Percentiles rank a stretch among this genome's conserved stretches.
phyloP scores from a whole-genome alignment of 2,329 filamentous ascomycete genomes.

The Neonectria magnoliae region DNA sequence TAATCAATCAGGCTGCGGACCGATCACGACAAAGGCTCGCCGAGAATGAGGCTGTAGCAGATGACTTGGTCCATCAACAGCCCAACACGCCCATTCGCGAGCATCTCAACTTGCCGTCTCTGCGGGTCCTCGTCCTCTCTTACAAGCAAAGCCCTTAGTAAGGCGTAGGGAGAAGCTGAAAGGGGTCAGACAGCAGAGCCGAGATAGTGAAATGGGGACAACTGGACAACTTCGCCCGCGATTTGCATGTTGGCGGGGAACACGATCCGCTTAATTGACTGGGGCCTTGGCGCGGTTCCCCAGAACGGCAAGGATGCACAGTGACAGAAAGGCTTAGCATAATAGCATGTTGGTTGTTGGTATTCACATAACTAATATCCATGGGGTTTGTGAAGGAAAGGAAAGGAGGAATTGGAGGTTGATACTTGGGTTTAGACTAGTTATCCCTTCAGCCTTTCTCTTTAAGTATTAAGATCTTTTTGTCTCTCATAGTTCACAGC shows the following conservation, averaged over 20 bases:
- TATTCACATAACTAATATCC: background rate
- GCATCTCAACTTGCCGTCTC: background rate
- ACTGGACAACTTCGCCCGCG: background rate
- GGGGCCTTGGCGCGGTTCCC: slow-evolving; percentile 38
- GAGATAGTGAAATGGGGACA: background rate
- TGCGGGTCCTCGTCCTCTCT: background rate
- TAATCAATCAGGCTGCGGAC: background rate
- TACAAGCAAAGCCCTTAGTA: background rate
- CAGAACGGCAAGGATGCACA: slow-evolving; percentile 20
- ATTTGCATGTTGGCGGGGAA: slow-evolving; percentile 5
- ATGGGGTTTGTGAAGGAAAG: too few species aligned
- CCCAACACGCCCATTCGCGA: slow-evolving; percentile 7
- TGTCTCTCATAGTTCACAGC: too few species aligned
- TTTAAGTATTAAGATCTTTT: too few species aligned
- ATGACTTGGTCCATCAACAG: background rate
- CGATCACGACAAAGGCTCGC: background rate
- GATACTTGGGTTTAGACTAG: too few species aligned
- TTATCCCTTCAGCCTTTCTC: too few species aligned
- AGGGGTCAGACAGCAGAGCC: background rate
- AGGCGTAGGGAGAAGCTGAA: background rate
- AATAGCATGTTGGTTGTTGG: background rate
- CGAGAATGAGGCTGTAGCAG: background rate
- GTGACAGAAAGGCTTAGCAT: slow-evolving; percentile 11
- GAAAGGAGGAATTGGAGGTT: too few species aligned
- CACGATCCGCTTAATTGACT: background rate